Base-by-base conservation (phyloP, 2,329 filamentous ascomycete species). In the Rhynchosporium secalis region DNA sequence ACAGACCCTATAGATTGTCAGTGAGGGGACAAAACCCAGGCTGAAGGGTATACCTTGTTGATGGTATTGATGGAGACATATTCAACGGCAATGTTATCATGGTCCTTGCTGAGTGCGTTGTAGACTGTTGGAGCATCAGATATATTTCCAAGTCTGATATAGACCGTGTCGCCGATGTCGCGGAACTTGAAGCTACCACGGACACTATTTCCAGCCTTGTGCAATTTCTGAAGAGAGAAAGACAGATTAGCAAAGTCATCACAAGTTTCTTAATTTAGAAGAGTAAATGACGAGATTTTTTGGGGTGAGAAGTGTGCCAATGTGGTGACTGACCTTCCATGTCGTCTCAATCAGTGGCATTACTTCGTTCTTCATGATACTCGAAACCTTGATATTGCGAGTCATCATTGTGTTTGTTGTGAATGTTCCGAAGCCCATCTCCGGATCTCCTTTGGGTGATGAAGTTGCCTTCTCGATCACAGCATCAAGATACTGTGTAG, bases 321-420 rank as follows among this genome's bases (percentile, higher is more conserved):
- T 3, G n/a, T 45, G 43, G 9, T n/a, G 33, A 58, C 61, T 64
- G 65, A 72, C 72, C 48, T 66, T 59, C 20, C 68, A 56, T 8
- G 67, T 67, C 15, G 41, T 58, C 9, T 67, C 48, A 54, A 72
- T 66, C 29, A 67, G 31, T 2, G 59, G 33, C 54, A 51, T 49
- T 31, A 66, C 62, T 54, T 70, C 62, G 13, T 56, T 58, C 8
- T 66, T 65, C 46, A 68, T 68, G 41, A 71, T 64, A 28, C 66
- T 62, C 9, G 66, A 60, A 31, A 74, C 60, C 63, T 72, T 72
- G 45, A 74, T 66, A 47, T 62, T 68, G 15, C 72, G 66, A 40
- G 69, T 70, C 13, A 64, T 65, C 33, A 64, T 60, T 31, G 69
- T 72, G 56, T 68, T 68, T 7, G 71, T 73, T 33, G 70, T 73